phyloP scores from a whole-genome alignment of 2,329 filamentous ascomycete genomes.

The Penicillium polonicum region DNA sequence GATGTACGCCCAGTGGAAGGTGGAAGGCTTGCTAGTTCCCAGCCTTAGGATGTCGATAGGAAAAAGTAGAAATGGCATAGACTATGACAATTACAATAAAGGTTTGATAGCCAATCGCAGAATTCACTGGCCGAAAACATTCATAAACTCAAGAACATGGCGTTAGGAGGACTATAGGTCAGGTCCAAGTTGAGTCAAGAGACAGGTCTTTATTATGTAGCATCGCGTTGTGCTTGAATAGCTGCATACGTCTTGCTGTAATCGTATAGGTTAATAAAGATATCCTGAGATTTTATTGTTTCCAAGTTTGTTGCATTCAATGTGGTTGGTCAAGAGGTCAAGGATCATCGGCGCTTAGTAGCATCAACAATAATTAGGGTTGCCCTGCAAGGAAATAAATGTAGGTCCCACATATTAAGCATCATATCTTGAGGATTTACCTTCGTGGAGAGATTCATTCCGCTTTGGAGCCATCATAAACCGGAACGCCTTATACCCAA shows the following conservation, averaged over 20 bases:
- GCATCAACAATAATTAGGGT: too few relatives aligned
- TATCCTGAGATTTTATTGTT: background rate
- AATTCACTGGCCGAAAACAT: background rate
- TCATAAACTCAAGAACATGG: background rate
- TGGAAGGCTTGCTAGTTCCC: slow-evolving; percentile 7
- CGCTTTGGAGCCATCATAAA: background rate
- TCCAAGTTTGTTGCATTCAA: background rate
- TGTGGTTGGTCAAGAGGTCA: too few relatives aligned
- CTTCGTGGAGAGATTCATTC: background rate
- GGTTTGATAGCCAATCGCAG: accelerated
- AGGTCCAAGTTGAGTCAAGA: background rate
- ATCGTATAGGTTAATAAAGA: too few relatives aligned
- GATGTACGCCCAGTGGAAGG: background rate
- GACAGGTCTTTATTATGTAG: background rate
- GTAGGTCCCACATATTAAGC: background rate
- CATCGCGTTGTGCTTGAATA: too few relatives aligned
- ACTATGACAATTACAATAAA: background rate
- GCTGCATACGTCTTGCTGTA: too few relatives aligned
- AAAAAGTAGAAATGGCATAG: background rate
- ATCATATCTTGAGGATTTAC: background rate
- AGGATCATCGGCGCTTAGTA: background rate
- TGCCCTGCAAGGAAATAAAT: background rate
- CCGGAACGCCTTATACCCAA: background rate
- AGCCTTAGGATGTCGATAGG: background rate
- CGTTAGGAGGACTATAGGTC: background rate